A percentile compares a stretch with the other conserved stretches of the same genome.
These are phyloP conservation scores for Amauroascus verrucosus DNA, from an alignment of 2,329 filamentous ascomycete genomes.

Conservation along the genomic window DNA sequence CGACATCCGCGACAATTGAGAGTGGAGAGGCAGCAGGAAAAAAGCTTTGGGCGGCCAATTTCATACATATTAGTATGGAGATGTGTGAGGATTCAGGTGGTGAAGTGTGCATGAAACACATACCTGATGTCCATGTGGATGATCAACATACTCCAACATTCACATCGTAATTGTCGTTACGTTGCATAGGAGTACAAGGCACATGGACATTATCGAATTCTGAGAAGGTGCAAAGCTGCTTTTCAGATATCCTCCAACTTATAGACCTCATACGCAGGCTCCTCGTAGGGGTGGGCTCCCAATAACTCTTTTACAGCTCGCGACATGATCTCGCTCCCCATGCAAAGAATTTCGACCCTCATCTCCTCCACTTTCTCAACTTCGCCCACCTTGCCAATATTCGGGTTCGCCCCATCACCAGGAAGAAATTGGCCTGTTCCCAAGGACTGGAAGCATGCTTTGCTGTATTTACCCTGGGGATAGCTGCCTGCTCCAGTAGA, in stretches of 20 bases:
- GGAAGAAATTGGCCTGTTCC: conserved; percentile 37
- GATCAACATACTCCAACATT: background rate
- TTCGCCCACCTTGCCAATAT: conserved; percentile 31
- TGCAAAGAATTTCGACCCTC: conserved; percentile 36
- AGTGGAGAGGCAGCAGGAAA: background rate
- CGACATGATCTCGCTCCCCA: conserved; percentile 31
- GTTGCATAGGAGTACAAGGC: background rate
- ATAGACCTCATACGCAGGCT: conserved; percentile 37
- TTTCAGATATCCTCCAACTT: conserved; percentile 34
- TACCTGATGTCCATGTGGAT: background rate
- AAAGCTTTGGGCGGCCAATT: background rate
- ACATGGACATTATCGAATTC: background rate
- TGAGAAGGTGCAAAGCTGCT: background rate
- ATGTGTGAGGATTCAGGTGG: background rate
- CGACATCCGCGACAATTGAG: no score
- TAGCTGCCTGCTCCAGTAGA: conserved; percentile 34
- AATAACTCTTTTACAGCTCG: conserved; percentile 34
- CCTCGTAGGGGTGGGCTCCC: conserved; percentile 39
- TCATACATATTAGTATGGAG: background rate
- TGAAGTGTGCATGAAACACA: background rate
- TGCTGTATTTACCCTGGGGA: conserved; percentile 33
- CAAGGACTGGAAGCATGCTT: conserved; percentile 31
- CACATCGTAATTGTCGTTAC: background rate
- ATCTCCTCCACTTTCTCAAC: conserved; percentile 35
- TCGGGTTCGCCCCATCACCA: conserved; percentile 30